Conservation (phyloP, 2,329 filamentous ascomycete genomes). For the Alternaria arborescens region DNA sequence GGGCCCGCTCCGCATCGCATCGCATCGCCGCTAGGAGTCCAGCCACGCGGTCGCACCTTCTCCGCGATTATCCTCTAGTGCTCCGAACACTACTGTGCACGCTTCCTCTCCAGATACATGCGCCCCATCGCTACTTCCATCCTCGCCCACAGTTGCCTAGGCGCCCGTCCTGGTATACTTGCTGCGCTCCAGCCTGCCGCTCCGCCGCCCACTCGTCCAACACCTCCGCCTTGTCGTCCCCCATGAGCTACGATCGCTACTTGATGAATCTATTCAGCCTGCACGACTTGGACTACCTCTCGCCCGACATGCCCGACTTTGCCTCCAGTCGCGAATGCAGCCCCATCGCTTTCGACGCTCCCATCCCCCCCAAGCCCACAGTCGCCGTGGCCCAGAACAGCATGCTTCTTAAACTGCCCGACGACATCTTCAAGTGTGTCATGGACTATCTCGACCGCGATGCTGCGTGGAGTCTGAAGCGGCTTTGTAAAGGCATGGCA, state of each 20-base stretch:
- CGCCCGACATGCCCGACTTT: constrained; percentile 26
- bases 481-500: constrained; percentile 44
- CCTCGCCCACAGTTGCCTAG: constrained; percentile 2
- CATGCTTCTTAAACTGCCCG: constrained; percentile 44
- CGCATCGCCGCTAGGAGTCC: constrained; percentile 6
- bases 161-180: neutral
- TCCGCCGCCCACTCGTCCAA: neutral
- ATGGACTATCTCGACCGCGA: constrained; percentile 47
- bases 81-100: no score
- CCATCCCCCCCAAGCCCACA: constrained; percentile 25
- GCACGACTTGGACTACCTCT: constrained; percentile 33
- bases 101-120: neutral
- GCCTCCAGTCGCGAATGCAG: constrained; percentile 36
- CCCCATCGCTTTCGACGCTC: constrained; percentile 31
- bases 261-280: constrained; percentile 29
- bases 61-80: neutral
- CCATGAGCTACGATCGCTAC: constrained; percentile 21
- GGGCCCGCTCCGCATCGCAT: constrained; percentile 14
- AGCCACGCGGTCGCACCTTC: neutral
- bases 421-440: constrained; percentile 50
- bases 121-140: neutral
- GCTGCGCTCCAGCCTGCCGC: constrained; percentile 8
- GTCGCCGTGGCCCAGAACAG: constrained; percentile 28
- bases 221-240: constrained; percentile 1
- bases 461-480: constrained; percentile 46